Percentiles rank a stretch among this genome's conserved stretches.
Evolutionary conservation across 495 filamentous ascomycete genomes (phyloP).

Genomic region (Tuber melanosporum): DNA sequence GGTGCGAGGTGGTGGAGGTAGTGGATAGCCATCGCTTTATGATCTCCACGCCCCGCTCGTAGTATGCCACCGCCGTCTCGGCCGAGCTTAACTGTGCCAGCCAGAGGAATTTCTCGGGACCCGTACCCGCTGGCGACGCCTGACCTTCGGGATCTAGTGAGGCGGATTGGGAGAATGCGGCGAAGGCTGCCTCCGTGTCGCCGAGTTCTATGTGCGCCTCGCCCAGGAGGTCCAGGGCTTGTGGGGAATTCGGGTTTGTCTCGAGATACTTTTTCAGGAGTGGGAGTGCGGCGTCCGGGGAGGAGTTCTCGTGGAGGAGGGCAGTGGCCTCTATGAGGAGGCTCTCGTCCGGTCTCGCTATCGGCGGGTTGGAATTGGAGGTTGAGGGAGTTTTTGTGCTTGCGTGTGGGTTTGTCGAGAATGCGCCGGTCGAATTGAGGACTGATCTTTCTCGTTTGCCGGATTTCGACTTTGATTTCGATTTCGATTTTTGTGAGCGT

Average conservation of each 20-base stretch:
- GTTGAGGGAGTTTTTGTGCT: constrained; percentile 41
- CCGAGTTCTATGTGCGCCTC: constrained; percentile 82
- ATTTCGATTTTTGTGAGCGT: constrained; percentile 20
- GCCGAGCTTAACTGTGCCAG: constrained; percentile 89
- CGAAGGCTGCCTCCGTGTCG: constrained; percentile 62
- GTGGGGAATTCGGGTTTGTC: constrained; percentile 47
- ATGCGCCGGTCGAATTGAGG: constrained; percentile 30
- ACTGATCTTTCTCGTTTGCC: constrained; percentile 29
- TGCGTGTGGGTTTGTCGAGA: constrained; percentile 46
- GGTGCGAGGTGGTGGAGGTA: constrained; percentile 30
- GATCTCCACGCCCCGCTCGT: constrained; percentile 67
- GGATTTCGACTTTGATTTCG: constrained; percentile 14
- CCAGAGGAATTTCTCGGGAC: constrained; percentile 92
- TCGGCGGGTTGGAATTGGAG: constrained; percentile 39
- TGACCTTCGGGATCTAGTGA: constrained; percentile 58
- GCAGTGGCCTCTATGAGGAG: constrained; percentile 63
- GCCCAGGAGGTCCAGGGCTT: constrained; percentile 68
- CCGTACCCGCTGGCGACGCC: constrained; percentile 52
- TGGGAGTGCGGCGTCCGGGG: constrained; percentile 61
- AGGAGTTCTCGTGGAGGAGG: constrained; percentile 59
- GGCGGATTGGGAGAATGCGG: constrained; percentile 63
- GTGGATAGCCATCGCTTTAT: constrained; percentile 56
- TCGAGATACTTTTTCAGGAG: constrained; percentile 55
- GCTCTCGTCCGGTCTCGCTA: constrained; percentile 46
- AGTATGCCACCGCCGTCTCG: constrained; percentile 76